Conservation (phyloP, 805 yeast species). For the Cyberlindnera japonica region DNA sequence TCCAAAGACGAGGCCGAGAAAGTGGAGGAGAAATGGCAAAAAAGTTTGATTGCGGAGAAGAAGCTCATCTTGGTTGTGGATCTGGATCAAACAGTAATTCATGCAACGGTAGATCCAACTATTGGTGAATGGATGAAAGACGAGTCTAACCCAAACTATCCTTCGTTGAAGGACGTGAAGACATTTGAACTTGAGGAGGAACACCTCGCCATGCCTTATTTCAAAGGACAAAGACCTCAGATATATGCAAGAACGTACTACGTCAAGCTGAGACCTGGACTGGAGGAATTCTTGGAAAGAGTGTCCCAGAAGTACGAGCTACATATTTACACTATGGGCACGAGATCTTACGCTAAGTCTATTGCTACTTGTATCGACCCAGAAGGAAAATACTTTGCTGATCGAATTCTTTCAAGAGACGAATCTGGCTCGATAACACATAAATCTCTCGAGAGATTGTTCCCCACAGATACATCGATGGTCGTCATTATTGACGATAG, state of each 20-base stretch:
- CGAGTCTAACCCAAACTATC: slow-evolving; percentile 78
- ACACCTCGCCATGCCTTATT: slow-evolving; percentile 50
- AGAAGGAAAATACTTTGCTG: slow-evolving; percentile 79
- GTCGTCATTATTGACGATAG: slow-evolving; percentile 95
- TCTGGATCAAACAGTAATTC: slow-evolving; percentile 95
- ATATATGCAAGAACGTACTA: slow-evolving; percentile 72
- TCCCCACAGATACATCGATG: slow-evolving; percentile 95
- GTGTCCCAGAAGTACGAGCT: slow-evolving; percentile 71
- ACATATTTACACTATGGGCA: slow-evolving; percentile 98
- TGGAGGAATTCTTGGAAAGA: slow-evolving; percentile 63
- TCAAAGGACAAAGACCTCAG: slow-evolving; percentile 57
- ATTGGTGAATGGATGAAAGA: slow-evolving; percentile 96
- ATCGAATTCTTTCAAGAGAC: slow-evolving; percentile 86
- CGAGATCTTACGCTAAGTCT: slow-evolving; percentile 85
- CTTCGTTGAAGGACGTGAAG: slow-evolving; percentile 76
- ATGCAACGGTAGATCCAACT: slow-evolving; percentile 96
- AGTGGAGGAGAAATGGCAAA: slow-evolving; percentile 66
- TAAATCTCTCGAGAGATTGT: slow-evolving; percentile 80
- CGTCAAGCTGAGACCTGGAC: slow-evolving; percentile 88
- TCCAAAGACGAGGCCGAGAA: slow-evolving; percentile 82
- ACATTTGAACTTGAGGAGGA: slow-evolving; percentile 79
- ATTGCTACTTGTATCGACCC: slow-evolving; percentile 93
- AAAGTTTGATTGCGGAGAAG: slow-evolving; percentile 53
- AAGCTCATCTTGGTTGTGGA: slow-evolving; percentile 91
- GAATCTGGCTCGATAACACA: slow-evolving; percentile 92